Evolutionary conservation across 164 flowering plant species (phyloP), one percentile per base, ranked within the genome.

Genomic region (Liriodendron chinense): DNA sequence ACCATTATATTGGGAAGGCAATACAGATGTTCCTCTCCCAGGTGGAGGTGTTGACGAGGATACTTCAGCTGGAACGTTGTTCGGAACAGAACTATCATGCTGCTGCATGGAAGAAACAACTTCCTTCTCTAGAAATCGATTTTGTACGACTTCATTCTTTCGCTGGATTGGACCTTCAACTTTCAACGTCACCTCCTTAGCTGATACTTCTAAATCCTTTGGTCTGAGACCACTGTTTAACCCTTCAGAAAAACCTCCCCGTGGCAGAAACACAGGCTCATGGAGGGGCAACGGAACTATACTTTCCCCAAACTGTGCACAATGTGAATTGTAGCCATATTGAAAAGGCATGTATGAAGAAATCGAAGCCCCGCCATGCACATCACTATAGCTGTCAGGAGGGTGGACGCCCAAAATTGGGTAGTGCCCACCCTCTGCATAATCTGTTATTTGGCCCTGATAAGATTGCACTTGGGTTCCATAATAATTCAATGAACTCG

Each of bases 151-250:
- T 53, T 53, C 57, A 64, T 64, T 24, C 25, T 21, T 64, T 64
- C 8, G 67, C 67, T 64, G 67, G 62, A 70, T 68, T 4, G 85
- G 79, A 56, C 68, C 69, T 71, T 83, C 89, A 56, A 69, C 79
- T 75, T 83, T 87, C 81, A 56, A 74, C 69, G 80, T 86, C 43
- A 71, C 72, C 47, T 85, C 89, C 69, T 81, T 85, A 47, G 43
- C 50, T 65, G 76, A 73, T 23, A 61, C 49, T 66, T 83, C 80
- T 23, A 76, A 21, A 80, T 81, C 81, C 22, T 74, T 69, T 48
- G 65, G 72, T 57, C 50, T 72, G 18, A 69, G 71, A 43, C 83
- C 86, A 76, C 65, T 49, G 66, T 79, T 7, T 22, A 71, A 61
- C 68, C 75, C 83, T 61, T 79, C 84, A 50, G 71, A 48, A 62